Base-by-base conservation (phyloP, 208 protist genomes). In the Zelonia costaricensis region DNA sequence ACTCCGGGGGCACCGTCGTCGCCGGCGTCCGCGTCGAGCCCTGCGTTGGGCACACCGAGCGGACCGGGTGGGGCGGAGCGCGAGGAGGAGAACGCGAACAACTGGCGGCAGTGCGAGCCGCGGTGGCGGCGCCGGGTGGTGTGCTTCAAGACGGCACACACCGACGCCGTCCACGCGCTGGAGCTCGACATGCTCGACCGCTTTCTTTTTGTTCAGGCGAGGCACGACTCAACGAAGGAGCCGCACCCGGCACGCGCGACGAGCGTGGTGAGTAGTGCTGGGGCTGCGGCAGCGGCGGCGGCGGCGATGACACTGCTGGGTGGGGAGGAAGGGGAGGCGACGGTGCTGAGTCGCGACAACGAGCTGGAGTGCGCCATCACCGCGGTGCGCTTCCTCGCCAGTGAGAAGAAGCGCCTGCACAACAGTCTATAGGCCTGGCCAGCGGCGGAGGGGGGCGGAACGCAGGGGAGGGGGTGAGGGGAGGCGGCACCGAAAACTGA, bases 361-460 rank as follows among this genome's bases (percentile, higher is more conserved):
- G 42, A 46, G n/a, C n/a, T 2, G 0, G 48, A 45, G 18, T 30
- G 30, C 38, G 3, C 22, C 3, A 1, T 27, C 15, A 40, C 60
- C 3, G 60, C 48, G 1, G 28, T 66, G 28, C 4, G 3, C 20
- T 15, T 39, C 22, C 30, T 66, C 3, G 60, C 60, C 0, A 13
- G 46, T 4, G 60, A 66, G 22, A 66, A 66, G 48, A 66, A 66
- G 12, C 46, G 33, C 10, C 58, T 57, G 20, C n/a, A 58, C 23
- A 15, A 27, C 7, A 42, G 20, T 10, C 0, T 58, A 1, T 67
- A 49, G 25, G 22, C 57, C 43, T n/a, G n/a, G n/a, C n/a, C n/a
- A n/a, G n/a, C n/a, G n/a, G n/a, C n/a, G n/a, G n/a, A n/a, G n/a
- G n/a, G n/a, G n/a, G n/a, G n/a, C n/a, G n/a, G n/a, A n/a, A n/a